phyloP scores from a whole-genome alignment of 805 yeast genomes.

The Lachancea dasiensis region DNA sequence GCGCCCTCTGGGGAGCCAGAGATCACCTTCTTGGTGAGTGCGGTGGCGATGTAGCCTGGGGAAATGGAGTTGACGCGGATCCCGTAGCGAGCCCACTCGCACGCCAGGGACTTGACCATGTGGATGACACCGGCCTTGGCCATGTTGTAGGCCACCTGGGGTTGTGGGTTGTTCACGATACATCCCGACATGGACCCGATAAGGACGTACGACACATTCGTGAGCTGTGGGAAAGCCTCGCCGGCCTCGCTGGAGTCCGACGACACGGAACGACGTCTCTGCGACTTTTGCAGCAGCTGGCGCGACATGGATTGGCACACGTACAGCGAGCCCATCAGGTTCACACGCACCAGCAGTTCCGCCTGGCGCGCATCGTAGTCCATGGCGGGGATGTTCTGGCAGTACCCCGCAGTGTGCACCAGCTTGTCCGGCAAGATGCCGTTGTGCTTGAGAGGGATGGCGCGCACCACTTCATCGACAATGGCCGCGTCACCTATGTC shows the following conservation, averaged over 20 bases:
- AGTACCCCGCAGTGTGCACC: constrained; percentile 79
- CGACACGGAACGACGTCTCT: constrained; percentile 49
- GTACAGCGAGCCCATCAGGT: constrained; percentile 68
- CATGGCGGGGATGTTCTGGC: constrained; percentile 73
- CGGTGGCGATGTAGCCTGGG: constrained; percentile 78
- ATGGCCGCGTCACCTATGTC: constrained; percentile 60
- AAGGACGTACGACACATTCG: constrained; percentile 48
- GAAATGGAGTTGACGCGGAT: constrained; percentile 73
- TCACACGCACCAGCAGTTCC: constrained; percentile 61
- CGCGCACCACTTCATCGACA: constrained; percentile 50
- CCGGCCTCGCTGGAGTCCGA: constrained; percentile 38
- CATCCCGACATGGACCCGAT: constrained; percentile 79
- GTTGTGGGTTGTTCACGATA: constrained; percentile 73
- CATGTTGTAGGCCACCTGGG: constrained; percentile 77
- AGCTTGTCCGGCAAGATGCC: constrained; percentile 57
- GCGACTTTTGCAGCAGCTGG: constrained; percentile 14
- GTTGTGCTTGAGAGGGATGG: constrained; percentile 50
- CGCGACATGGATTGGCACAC: constrained; percentile 34
- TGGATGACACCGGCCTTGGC: constrained; percentile 84
- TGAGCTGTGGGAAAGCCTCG: constrained; percentile 24
- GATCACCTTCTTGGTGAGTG: constrained; percentile 66
- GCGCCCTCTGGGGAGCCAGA: constrained; percentile 44
- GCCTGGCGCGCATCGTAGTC: constrained; percentile 70
- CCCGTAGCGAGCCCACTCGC: constrained; percentile 75
- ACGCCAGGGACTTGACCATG: constrained; percentile 66